Base-by-base conservation (phyloP, 768 basidiomycete genomes). In the Suillus subaureus region DNA sequence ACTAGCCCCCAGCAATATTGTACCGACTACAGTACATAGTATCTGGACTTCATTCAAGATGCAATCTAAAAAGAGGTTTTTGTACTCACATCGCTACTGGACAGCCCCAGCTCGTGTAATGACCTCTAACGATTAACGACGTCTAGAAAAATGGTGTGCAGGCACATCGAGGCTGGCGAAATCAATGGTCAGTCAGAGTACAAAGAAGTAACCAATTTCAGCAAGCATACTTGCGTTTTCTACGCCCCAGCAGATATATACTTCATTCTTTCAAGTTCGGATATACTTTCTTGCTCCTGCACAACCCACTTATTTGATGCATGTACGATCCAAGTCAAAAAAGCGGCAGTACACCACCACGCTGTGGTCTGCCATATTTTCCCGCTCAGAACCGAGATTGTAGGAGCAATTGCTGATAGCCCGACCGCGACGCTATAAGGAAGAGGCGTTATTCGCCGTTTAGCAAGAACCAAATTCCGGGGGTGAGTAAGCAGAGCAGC, bases 211-310 rank as follows among this genome's bases (percentile, higher is more conserved):
- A 31, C 26, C 15, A 13, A 21, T 18, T 18, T 28, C 3, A 60
- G 1, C 39, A 39, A 26, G 23, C 28, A 28, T 28, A 42, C 26
- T 28, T 40, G 28, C 57, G 18, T 21, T 28, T 11, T 18, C 26
- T 71, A 87, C 61, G 87, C 87, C 6, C 88, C 86, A 31, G 81
- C 83, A 12, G 87, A 83, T 9, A 70, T 69, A 67, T 90, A 90
- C 70, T 79, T 83, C 75, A 89, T 74, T 16, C 73, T 75, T 71
- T 89, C 85, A 35, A 90, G 74, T 49, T 81, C 79, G 1, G 78
- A 76, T 23, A 90, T 79, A 39, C 80, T 81, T 67, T 82, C 75
- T 69, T 83, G 79, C 13, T 82, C 83, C 55, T 77, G 75, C 54
- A 75, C 72, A 49, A 87, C 81, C 58, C 83, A 80, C 49, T 77